Evolutionary conservation across 768 basidiomycete genomes (phyloP), one percentile per base, ranked within the genome.

Genomic region (Collybia sordida): DNA sequence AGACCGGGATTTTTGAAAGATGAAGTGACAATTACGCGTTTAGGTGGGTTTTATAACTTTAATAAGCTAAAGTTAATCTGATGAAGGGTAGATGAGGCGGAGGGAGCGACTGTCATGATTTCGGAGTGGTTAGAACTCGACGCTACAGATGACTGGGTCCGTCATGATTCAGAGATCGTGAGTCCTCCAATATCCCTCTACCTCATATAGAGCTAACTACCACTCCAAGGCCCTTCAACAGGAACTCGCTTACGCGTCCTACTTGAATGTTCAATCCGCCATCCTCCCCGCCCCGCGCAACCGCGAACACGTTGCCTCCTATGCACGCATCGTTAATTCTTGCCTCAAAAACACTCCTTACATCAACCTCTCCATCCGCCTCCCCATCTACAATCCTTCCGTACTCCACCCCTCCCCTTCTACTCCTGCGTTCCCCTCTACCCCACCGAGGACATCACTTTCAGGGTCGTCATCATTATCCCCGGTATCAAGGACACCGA

Each of bases 51-150:
- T n/a, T n/a, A n/a, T n/a, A n/a, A n/a, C n/a, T n/a, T n/a, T n/a
- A n/a, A n/a, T n/a, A n/a, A 41, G 19, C 18, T 31, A 18, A 43
- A 7, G 23, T 27, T 22, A 39, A 19, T 37, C 17, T 39, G 35
- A 24, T 11, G 9, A 18, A 6, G 11, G 34, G 19, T 58, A 92
- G 90, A 90, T 65, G 89, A 93, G 59, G 81, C 84, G 8, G 84
- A 88, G 51, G 77, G 77, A 22, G 71, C 89, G 31, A 82, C 90
- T 12, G 86, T 77, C 4, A 80, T 97, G 65, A 77, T 90, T 6
- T 93, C 94, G 2, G 91, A 95, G 48, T 99, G 97, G 97, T 77
- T 99, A 3, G 93, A 97, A 65, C 75, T 99, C 34, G 97, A 99
- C 69, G 86, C 92, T 6, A 72, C 81, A 0, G 94, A 98, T 67